Conservation (phyloP, 2,329 filamentous ascomycete genomes). For the Penicillium sp. region DNA sequence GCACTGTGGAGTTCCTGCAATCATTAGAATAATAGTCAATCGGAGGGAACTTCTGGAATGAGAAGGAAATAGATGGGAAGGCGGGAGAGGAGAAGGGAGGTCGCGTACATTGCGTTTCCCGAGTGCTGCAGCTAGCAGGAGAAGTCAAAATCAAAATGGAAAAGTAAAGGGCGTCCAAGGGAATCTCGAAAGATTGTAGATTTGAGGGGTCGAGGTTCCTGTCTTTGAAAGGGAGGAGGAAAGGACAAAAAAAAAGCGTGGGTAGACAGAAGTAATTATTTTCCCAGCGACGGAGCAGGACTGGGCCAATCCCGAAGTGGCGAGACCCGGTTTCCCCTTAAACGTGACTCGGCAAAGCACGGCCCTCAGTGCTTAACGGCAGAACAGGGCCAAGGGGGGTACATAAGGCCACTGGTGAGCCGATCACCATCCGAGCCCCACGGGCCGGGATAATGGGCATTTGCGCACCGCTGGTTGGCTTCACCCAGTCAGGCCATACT, state of each 20-base stretch:
- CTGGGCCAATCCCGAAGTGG: constrained; percentile 34
- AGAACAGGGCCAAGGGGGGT: constrained; percentile 11
- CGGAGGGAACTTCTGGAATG: neutral
- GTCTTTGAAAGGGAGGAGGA: neutral
- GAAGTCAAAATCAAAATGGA: neutral
- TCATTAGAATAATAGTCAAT: neutral
- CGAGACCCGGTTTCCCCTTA: constrained; percentile 31
- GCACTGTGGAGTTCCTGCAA: constrained; percentile 48
- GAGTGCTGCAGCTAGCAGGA: neutral
- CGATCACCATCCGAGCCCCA: constrained; percentile 30
- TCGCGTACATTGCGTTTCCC: constrained; percentile 15
- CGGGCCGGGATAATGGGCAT: constrained; percentile 10
- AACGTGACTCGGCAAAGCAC: constrained; percentile 12
- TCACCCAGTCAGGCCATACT: neutral
- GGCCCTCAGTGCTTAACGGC: neutral
- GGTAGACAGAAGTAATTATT: constrained; percentile 10
- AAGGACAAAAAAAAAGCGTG: constrained; percentile 5
- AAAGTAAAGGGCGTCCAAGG: neutral
- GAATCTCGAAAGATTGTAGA: neutral
- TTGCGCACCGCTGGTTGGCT: constrained; percentile 5
- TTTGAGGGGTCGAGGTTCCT: neutral
- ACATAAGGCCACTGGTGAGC: constrained; percentile 36
- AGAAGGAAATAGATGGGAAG: too few relatives aligned
- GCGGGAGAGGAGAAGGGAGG: neutral
- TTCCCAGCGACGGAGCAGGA: constrained; percentile 15